Conservation (phyloP, 805 yeast species). For the Kodamaea hsintzibuensis region DNA sequence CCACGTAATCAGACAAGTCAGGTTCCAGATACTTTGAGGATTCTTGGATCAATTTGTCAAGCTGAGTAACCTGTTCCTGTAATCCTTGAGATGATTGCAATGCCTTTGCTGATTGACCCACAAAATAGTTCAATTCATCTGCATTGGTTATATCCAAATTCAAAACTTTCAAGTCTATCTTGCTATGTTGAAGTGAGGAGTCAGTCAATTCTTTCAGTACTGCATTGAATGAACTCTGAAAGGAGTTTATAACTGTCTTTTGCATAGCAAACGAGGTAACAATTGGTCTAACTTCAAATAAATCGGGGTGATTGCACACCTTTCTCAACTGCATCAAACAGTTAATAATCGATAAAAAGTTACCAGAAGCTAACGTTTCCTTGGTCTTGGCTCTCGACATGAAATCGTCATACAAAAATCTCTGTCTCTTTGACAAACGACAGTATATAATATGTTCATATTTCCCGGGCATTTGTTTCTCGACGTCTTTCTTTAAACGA, state of each 20-base stretch:
- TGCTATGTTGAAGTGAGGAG: conserved; percentile 10
- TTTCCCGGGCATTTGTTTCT: conserved; percentile 98
- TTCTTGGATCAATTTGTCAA: conserved; percentile 38
- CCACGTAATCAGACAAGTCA: conserved; percentile 41
- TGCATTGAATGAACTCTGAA: conserved; percentile 28
- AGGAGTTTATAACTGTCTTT: conserved; percentile 57
- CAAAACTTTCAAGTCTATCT: conserved; percentile 54
- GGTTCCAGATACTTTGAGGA: conserved; percentile 23
- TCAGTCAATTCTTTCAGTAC: conserved; percentile 22
- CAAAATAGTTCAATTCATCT: conserved; percentile 48
- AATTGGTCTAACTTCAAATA: conserved; percentile 94
- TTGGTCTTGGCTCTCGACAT: conserved; percentile 95
- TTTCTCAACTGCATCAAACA: conserved; percentile 97
- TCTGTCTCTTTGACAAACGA: conserved; percentile 86
- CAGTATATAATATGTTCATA: conserved; percentile 94
- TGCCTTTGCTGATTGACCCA: conserved; percentile 41
- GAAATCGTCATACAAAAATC: conserved; percentile 91
- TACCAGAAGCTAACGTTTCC: conserved; percentile 92
- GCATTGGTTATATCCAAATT: conserved; percentile 57
- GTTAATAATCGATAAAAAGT: conserved; percentile 90
- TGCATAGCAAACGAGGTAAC: conserved; percentile 84
- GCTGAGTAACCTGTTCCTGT: conserved; percentile 41
- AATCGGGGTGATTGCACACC: conserved; percentile 96
- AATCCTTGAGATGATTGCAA: conserved; percentile 52
- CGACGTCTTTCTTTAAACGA: conserved; percentile 93